Conservation (phyloP, 2,329 filamentous ascomycete genomes). For the Pleurostoma richardsiae region DNA sequence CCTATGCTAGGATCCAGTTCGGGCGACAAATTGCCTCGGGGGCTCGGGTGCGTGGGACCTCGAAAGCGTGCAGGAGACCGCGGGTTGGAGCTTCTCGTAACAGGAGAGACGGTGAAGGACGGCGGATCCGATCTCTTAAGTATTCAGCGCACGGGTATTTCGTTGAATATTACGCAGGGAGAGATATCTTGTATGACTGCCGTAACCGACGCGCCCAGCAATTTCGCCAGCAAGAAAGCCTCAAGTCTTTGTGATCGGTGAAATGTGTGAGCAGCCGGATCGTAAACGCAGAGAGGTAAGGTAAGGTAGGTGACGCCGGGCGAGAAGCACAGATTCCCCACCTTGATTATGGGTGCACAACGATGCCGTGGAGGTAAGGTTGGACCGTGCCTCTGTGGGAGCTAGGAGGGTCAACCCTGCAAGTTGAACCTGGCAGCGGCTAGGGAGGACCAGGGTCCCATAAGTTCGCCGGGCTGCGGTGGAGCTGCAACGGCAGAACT, state of each 20-base stretch:
- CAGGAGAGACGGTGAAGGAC: slow-evolving; percentile 18
- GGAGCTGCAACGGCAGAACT: neutral
- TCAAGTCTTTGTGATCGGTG: neutral
- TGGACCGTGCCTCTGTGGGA: slow-evolving; percentile 28
- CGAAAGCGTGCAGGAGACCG: too few species aligned
- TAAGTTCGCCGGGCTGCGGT: neutral
- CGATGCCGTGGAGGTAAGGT: slow-evolving; percentile 19
- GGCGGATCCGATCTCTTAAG: slow-evolving; percentile 22
- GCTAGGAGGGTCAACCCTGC: slow-evolving; percentile 17
- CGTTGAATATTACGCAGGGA: slow-evolving; percentile 23
- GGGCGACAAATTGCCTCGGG: too few species aligned
- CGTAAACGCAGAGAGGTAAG: neutral
- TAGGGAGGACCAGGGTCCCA: slow-evolving; percentile 3
- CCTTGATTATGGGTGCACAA: slow-evolving; percentile 25
- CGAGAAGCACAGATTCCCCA: slow-evolving; percentile 22
- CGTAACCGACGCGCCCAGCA: slow-evolving; percentile 22
- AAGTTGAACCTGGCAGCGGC: slow-evolving; percentile 9
- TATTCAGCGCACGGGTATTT: slow-evolving; percentile 17
- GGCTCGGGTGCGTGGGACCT: too few species aligned
- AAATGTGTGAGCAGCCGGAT: neutral
- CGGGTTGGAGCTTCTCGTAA: too few species aligned
- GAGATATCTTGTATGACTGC: slow-evolving; percentile 36
- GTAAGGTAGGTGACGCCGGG: slow-evolving; percentile 19
- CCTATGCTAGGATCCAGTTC: too few species aligned
- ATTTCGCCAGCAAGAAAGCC: slow-evolving; percentile 11